These are phyloP conservation scores for Kodamaea fungicola DNA, from an alignment of 1,139 yeast genomes.

Conservation along the genomic window DNA sequence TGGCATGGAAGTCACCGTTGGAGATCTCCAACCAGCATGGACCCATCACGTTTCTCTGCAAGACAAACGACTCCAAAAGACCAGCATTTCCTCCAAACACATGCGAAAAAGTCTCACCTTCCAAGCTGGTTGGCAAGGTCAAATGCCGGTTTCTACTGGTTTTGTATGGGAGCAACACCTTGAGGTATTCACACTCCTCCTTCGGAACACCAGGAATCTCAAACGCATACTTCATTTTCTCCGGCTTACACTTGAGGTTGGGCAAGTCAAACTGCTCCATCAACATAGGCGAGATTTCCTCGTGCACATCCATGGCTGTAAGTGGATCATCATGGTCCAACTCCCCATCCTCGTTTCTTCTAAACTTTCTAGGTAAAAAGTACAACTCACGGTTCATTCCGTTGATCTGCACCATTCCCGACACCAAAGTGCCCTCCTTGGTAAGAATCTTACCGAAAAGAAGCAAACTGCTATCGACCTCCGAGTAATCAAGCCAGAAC, in stretches of 20 bases:
- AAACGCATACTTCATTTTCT: conserved; percentile 79
- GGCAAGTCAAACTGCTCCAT: conserved; percentile 61
- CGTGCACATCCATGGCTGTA: conserved; percentile 65
- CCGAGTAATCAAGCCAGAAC: conserved; percentile 91
- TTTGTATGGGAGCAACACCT: conserved; percentile 70
- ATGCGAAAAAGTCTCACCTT: conserved; percentile 73
- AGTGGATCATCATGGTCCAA: conserved; percentile 28
- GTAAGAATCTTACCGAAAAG: conserved; percentile 82
- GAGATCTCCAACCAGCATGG: conserved; percentile 91
- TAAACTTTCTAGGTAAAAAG: conserved; percentile 64
- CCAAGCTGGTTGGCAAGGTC: conserved; percentile 57
- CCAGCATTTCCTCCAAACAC: conserved; percentile 78
- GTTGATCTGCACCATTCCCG: conserved; percentile 75
- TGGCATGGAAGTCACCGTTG: conserved; percentile 56
- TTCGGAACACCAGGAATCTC: conserved; percentile 78
- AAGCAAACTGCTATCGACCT: conserved; percentile 64
- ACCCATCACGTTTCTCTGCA: conserved; percentile 87
- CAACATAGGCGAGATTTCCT: conserved; percentile 67
- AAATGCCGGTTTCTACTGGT: conserved; percentile 50
- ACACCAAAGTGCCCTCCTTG: conserved; percentile 55
- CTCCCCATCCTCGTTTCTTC: conserved; percentile 24
- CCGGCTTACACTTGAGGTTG: conserved; percentile 67
- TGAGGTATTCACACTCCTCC: conserved; percentile 77
- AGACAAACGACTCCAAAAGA: conserved; percentile 81
- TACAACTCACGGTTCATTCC: conserved; percentile 71